Conservation (phyloP, 2,329 filamentous ascomycete genomes). For the Fusarium pseudonygamai region DNA sequence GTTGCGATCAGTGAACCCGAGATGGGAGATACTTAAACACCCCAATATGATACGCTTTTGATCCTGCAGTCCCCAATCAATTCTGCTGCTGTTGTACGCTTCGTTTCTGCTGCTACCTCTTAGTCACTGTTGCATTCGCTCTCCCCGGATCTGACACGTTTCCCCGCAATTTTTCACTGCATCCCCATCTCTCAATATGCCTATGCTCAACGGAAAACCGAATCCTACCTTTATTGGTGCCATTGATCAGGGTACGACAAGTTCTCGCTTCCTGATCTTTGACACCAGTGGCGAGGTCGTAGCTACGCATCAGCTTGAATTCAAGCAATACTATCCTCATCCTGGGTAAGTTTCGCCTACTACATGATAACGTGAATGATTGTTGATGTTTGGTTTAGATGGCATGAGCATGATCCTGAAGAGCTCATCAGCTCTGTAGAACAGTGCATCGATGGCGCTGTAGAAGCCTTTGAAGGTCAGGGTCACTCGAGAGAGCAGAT, state of each 20-base stretch:
- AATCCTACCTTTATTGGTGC: slow-evolving; percentile 70
- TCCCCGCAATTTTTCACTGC: slow-evolving; percentile 20
- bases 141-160: slow-evolving; percentile 10
- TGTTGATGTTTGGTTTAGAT: slow-evolving; percentile 57
- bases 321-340: slow-evolving; percentile 77
- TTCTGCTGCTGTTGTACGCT: background rate
- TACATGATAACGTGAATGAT: background rate
- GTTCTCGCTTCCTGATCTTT: slow-evolving; percentile 81
- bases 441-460: slow-evolving; percentile 78
- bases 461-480: slow-evolving; percentile 72
- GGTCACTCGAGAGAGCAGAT: slow-evolving; percentile 76
- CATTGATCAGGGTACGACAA: slow-evolving; percentile 84
- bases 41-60: background rate
- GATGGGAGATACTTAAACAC: slow-evolving; percentile 27
- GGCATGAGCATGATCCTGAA: slow-evolving; percentile 85
- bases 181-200: slow-evolving; percentile 41
- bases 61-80: slow-evolving; percentile 11
- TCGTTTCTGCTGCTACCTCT: background rate
- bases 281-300: slow-evolving; percentile 75
- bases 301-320: slow-evolving; percentile 79
- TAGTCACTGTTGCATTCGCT: slow-evolving; percentile 23
- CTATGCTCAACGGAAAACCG: slow-evolving; percentile 42
- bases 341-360: slow-evolving; percentile 66
- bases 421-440: slow-evolving; percentile 79
- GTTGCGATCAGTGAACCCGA: slow-evolving; percentile 1